phyloP scores from a whole-genome alignment of 305 asterid genomes.

The Nicotiana rustica region DNA sequence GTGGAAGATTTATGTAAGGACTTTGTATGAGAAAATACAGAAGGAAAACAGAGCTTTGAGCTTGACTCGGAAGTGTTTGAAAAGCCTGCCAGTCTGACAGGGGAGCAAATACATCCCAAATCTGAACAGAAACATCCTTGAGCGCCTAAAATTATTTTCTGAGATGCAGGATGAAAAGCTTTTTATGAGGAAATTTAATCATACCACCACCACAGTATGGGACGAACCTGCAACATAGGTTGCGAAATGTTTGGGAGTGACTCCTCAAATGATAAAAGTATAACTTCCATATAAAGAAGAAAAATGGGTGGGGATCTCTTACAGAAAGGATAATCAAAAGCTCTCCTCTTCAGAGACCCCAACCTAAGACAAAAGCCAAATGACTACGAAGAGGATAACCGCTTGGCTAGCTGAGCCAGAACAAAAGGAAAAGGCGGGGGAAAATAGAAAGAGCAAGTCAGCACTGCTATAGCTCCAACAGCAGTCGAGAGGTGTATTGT shows the following conservation, averaged over 20 bases:
- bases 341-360: not conserved
- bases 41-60: not conserved
- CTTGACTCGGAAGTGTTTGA: not conserved
- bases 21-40: not conserved
- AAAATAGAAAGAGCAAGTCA: not conserved
- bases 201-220: not conserved
- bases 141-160: not conserved
- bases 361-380: not conserved
- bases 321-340: not conserved
- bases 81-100: not conserved
- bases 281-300: not conserved
- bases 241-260: not conserved
- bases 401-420: not conserved
- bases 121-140: not conserved
- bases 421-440: not conserved
- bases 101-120: not conserved
- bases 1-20: not conserved
- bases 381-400: not conserved
- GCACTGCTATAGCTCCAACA: not conserved
- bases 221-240: not conserved
- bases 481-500: not conserved
- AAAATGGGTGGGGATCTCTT: not conserved
- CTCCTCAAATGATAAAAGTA: not conserved
- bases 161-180: not conserved
- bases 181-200: not conserved